Evolutionary conservation across 176 grass and related monocot species (phyloP), one percentile per base, ranked within the genome.

Genomic region (Rhynchospora breviuscula): DNA sequence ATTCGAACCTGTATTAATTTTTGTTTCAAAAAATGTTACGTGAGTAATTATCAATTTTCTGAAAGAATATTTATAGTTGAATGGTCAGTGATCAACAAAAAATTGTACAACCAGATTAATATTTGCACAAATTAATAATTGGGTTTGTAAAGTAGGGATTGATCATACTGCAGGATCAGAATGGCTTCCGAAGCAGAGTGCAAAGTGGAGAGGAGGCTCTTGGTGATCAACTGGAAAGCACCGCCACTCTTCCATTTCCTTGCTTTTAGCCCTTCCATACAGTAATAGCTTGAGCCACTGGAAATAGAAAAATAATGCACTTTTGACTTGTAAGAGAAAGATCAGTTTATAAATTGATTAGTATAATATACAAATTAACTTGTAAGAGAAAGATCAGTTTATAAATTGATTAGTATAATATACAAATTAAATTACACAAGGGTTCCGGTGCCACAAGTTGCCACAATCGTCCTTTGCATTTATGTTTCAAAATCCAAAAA

Each of bases 141-240:
- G 4, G 17, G 9, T 7, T 2, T 6, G 7, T 69, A n/a, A 26
- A 56, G 26, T 17, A 67, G 17, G 5, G 35, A 57, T 72, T 64
- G 67, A 44, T 46, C 83, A 72, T 91, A 97, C 96, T 79, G 87
- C 86, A 62, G 96, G 96, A 62, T 99, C 93, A 0, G 96, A 99
- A 82, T 92, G 63, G 83, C 70, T 90, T 26, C 96, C 96, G 70
- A 91, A 93, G 56, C 91, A 95, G 60, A 99, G 86, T 7, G 93
- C 91, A 78, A 99, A 99, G 86, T 93, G 91, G 45, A 99, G 75
- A 77, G 93, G 93, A 19, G 96, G 93, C 76, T 95, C 93, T 2
- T 89, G 62, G 6, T 63, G 66, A 58, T 95, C 88, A 62, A 99
- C 51, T 72, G 91, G 82, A 70, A 89, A 92, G 23, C 81, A 81